Percentiles rank a stretch among this genome's conserved stretches.
phyloP scores from a whole-genome alignment of 352 stramenopile genomes.

The Phytophthora idaei region DNA sequence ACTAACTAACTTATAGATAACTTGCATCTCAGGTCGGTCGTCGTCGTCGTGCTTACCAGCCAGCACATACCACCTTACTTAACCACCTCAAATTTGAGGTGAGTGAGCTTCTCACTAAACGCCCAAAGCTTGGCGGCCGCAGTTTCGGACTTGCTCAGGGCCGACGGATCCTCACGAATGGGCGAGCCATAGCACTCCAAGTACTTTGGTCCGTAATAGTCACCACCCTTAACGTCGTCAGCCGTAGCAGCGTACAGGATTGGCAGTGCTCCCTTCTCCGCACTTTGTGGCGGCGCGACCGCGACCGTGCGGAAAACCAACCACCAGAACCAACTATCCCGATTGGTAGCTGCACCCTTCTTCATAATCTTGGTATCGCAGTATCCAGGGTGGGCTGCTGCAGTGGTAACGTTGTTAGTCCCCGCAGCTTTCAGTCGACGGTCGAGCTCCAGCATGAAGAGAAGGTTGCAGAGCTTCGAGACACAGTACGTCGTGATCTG shows the following conservation, averaged over 20 bases:
- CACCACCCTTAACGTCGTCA: conserved; percentile 21
- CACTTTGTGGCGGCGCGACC: conserved; percentile 10
- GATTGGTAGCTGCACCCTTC: conserved; percentile 20
- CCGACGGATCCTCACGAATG: conserved; percentile 31
- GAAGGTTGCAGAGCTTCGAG: conserved; percentile 61
- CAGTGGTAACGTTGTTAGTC: conserved; percentile 28
- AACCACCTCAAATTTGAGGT: conserved; percentile 29
- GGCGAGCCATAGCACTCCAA: conserved; percentile 35
- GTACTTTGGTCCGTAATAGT: conserved; percentile 49
- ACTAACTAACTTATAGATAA: not conserved
- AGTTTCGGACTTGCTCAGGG: conserved; percentile 30
- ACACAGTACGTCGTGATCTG: conserved; percentile 39
- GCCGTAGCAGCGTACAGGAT: conserved; percentile 49
- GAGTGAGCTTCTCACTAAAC: conserved; percentile 47
- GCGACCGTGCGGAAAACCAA: conserved; percentile 11
- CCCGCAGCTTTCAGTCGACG: conserved; percentile 31
- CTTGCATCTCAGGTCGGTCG: too few relatives aligned
- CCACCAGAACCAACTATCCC: conserved; percentile 31
- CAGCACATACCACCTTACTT: conserved; percentile 11
- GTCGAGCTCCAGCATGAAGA: conserved; percentile 57
- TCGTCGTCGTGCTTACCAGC: too few relatives aligned
- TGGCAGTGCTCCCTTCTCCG: conserved; percentile 46
- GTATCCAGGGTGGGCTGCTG: conserved; percentile 41
- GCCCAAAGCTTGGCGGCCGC: conserved; percentile 41
- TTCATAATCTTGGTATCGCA: conserved; percentile 41